Evolutionary conservation across 306 rosid genomes (phyloP).

Genomic region (Begonia fuchsioides): DNA sequence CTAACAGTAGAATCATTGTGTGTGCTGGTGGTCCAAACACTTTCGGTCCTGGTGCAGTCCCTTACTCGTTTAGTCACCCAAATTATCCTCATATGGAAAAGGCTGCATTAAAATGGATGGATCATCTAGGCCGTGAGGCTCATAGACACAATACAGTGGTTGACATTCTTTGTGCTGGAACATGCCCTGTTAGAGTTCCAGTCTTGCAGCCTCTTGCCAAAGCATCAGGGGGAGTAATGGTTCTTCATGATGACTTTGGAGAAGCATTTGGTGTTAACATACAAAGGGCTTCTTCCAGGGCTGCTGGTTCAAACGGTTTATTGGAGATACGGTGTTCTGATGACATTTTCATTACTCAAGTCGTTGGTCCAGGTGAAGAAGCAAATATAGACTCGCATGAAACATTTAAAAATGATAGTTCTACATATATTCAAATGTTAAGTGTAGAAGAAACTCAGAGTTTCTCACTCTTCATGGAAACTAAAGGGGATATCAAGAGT

Average conservation of each 20-base stretch:
- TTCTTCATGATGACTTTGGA: slow-evolving; percentile 96
- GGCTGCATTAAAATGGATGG: slow-evolving; percentile 89
- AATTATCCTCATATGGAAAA: slow-evolving; percentile 91
- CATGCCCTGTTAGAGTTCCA: slow-evolving; percentile 95
- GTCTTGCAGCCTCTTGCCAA: slow-evolving; percentile 90
- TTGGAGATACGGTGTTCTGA: slow-evolving; percentile 73
- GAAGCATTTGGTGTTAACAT: slow-evolving; percentile 99
- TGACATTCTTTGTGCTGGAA: slow-evolving; percentile 95
- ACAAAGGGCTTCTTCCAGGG: slow-evolving; percentile 88
- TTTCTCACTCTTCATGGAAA: slow-evolving; percentile 76
- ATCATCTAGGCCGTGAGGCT: slow-evolving; percentile 74
- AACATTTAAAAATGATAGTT: slow-evolving; percentile 55
- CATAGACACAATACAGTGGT: slow-evolving; percentile 60
- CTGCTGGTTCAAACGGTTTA: slow-evolving; percentile 85
- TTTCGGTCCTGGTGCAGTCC: slow-evolving; percentile 93
- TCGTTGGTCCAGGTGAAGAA: slow-evolving; percentile 93
- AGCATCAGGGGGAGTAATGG: slow-evolving; percentile 88
- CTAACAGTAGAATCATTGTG: slow-evolving; percentile 77
- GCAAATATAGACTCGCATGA: slow-evolving; percentile 72
- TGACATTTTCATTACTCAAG: slow-evolving; percentile 70
- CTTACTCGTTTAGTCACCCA: slow-evolving; percentile 77
- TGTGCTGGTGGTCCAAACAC: slow-evolving; percentile 97
- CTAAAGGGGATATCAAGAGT: slow-evolving; percentile 55
- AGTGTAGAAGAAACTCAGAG: slow-evolving; percentile 90
- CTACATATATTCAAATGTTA: slow-evolving; percentile 67